Evolutionary conservation across 1,284 basidiomycete species (phyloP), one percentile per base, ranked within the genome.

Genomic region (Pisolithus thermaeus): DNA sequence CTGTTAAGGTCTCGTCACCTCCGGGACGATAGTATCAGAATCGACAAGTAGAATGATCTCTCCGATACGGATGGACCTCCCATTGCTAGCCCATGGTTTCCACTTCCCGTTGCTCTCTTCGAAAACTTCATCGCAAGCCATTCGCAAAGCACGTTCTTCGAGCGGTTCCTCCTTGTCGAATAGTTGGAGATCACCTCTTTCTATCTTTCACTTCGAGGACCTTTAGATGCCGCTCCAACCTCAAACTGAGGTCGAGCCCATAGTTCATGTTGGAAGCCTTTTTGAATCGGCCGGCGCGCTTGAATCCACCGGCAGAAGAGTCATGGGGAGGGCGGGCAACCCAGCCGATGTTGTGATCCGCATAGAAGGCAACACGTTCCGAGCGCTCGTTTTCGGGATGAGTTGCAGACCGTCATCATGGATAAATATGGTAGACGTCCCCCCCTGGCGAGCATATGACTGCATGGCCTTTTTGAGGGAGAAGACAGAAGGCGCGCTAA

Each of bases 241-340:
- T 77, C 45, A 90, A 69, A 12, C 83, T 87, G 12, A 90, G 73
- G 35, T 72, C 71, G 20, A 87, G 77, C 0, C 80, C 87, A 65
- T 87, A 90, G 70, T 92, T 92, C 84, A 92, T 88, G 68, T 92
- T 92, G 3, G 81, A 84, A 0, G 87, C 87, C 68, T 92, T 92
- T 75, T 92, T 91, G 78, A 90, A 92, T 30, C 87, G 80, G 47
- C 90, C 90, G 7, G 86, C 84, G 48, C 90, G 84, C 53, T 84
- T 75, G 74, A 81, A 91, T 0, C 87, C 87, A 62, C 79, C 79
- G n/a, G 74, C 61, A 60, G 68, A 68, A 1, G 64, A 66, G 59
- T 81, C 79, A 63, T 86, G 81, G 45, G 75, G 75, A 2, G 89
- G 88, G 41, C 89, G 81, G n/a, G 89, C 87, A 52, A 90, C 83